Evolutionary conservation across 495 filamentous ascomycete species (phyloP).

Genomic region (Aspergillus funiculosus): DNA sequence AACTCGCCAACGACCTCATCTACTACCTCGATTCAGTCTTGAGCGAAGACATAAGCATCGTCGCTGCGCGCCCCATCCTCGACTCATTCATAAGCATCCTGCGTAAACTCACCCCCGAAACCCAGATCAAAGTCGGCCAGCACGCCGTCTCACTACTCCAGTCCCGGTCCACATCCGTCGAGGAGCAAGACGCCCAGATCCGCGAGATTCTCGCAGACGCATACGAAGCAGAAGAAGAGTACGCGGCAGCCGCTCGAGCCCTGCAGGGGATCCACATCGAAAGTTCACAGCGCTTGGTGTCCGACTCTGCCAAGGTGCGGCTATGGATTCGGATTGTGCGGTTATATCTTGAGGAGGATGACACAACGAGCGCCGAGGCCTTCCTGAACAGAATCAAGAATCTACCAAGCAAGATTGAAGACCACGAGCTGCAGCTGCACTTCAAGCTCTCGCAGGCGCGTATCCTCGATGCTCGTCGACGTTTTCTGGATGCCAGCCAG

Average conservation of each 20-base stretch:
- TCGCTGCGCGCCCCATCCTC: constrained; percentile 67
- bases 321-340: constrained; percentile 94
- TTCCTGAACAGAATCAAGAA: constrained; percentile 92
- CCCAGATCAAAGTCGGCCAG: constrained; percentile 64
- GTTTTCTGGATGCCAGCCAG: constrained; percentile 83
- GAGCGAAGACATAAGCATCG: constrained; percentile 63
- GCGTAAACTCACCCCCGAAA: constrained; percentile 49
- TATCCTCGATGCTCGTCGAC: constrained; percentile 82
- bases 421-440: constrained; percentile 67
- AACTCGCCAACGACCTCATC: constrained; percentile 58
- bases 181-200: constrained; percentile 75
- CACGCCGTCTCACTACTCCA: constrained; percentile 61
- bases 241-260: constrained; percentile 64
- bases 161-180: constrained; percentile 65
- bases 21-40: constrained; percentile 66
- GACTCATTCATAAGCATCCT: constrained; percentile 58
- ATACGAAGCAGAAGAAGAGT: constrained; percentile 78
- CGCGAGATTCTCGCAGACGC: constrained; percentile 77
- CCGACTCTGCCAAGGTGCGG: constrained; percentile 67
- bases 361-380: constrained; percentile 74
- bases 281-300: constrained; percentile 74
- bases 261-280: constrained; percentile 84
- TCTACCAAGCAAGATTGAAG: constrained; percentile 70
- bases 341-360: constrained; percentile 90
- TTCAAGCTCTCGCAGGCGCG: constrained; percentile 89